Percentiles rank a stretch among this genome's conserved stretches.
Conservation (phyloP, 306 rosid genomes). For the Pyrus communis region DNA sequence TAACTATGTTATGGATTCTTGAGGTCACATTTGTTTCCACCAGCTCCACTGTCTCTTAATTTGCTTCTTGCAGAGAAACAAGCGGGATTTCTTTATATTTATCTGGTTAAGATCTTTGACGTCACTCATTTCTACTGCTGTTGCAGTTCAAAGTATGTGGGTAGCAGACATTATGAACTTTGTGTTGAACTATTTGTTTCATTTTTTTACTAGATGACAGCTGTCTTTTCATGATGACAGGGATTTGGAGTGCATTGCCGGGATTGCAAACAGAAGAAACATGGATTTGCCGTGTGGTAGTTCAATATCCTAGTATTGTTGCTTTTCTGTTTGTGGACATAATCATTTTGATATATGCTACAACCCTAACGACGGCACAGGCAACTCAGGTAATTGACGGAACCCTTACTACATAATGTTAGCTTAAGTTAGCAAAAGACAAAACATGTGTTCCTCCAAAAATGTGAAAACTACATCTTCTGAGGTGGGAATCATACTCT, state of each 20-base stretch:
- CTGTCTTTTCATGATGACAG: constrained; percentile 40
- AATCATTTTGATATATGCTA: constrained; percentile 33
- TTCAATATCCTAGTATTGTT: constrained; percentile 54
- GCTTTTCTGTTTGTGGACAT: constrained; percentile 53
- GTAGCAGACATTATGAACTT: constrained; percentile 13
- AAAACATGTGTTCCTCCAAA: not conserved
- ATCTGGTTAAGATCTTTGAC: constrained; percentile 62
- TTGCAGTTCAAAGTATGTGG: constrained; percentile 66
- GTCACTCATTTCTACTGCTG: constrained; percentile 36
- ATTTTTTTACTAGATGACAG: constrained; percentile 14
- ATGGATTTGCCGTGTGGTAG: constrained; percentile 54
- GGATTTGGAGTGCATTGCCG: constrained; percentile 52
- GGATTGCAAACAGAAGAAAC: constrained; percentile 45
- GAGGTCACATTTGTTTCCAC: not conserved
- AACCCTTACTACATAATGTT: not conserved
- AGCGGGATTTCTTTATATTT: constrained; percentile 75
- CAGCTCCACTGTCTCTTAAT: constrained; percentile 17
- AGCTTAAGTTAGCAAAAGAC: not conserved
- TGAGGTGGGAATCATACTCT: not conserved
- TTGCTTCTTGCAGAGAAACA: constrained; percentile 78
- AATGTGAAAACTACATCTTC: not conserved
- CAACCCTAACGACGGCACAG: constrained; percentile 61
- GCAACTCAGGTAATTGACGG: constrained; percentile 56
- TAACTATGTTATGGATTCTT: not conserved
- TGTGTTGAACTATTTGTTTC: constrained; percentile 3